Evolutionary conservation across 2,329 filamentous ascomycete genomes (phyloP), one percentile per base, ranked within the genome.

Genomic region (Phialophora verrucosa): DNA sequence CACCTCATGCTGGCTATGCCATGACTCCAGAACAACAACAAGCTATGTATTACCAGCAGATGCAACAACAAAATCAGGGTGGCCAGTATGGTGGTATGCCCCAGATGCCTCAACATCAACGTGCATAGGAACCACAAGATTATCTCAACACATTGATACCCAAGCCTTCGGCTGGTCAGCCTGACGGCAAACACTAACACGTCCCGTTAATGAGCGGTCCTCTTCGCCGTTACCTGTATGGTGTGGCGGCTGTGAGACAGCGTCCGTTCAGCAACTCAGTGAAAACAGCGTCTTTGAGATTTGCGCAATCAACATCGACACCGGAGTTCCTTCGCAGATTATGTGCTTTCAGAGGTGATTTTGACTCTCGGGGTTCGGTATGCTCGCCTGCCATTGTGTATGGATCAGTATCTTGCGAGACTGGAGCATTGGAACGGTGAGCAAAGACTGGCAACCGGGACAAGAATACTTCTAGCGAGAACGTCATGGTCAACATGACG

Each of bases 31-130:
- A 86, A 73, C 86, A 88, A 71, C 86, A 92, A 75, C 89, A 93
- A 78, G 84, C 92, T 75, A 90, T 90, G 38, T 96, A 96, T 77
- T 90, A 92, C 76, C 91, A 88, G 78, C 95, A 95, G 76, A 88
- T 96, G 64, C 85, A 87, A 74, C 89, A 91, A 76, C 89, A 88
- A 79, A 87, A 84, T 73, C 80, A 80, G 60, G 85, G 86, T 71
- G 88, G 87, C 75, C 90, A 90, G 75, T 93, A 93, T 74, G 88
- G 87, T 50, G 81, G 80, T 59, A 92, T 96, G 88, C 90, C 90
- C 61, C 88, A 91, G 73, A 91, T 95, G 86, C 90, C 91, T 65
- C 90, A 92, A 75, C 91, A 92, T 81, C 89, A 91, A 74, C 90
- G 91, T 72, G 91, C 70, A 68, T 73, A 66, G 57, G 32, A 53